Conservation (phyloP, 169 alveolate species). For the Cryptosporidium meleagridis region DNA sequence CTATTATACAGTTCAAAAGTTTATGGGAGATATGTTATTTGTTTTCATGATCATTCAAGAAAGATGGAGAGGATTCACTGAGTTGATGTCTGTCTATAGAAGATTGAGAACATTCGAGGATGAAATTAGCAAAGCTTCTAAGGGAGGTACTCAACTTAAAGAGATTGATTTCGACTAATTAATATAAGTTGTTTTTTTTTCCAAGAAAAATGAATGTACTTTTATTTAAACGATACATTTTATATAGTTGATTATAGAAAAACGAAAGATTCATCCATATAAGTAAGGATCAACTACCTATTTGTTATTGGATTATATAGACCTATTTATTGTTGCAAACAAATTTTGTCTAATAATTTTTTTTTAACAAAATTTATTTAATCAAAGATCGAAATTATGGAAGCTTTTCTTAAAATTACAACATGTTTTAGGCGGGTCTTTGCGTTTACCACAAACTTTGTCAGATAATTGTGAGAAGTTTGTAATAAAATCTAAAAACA, state of each 20-base stretch:
- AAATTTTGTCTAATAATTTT: background rate
- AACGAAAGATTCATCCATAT: too few relatives aligned
- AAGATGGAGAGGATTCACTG: slow-evolving; percentile 74
- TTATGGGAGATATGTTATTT: slow-evolving; percentile 13
- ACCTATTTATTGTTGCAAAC: background rate
- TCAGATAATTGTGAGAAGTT: background rate
- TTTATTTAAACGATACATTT: too few relatives aligned
- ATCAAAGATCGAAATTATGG: too few relatives aligned
- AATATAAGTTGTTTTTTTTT: background rate
- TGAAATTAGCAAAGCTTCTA: slow-evolving; percentile 1
- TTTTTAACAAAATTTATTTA: too few relatives aligned
- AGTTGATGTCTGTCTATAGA: slow-evolving; percentile 58
- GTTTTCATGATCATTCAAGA: slow-evolving; percentile 49
- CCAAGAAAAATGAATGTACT: background rate
- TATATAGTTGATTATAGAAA: too few relatives aligned
- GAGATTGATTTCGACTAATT: slow-evolving; percentile 53
- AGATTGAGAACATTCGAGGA: slow-evolving; percentile 26
- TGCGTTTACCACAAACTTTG: too few relatives aligned
- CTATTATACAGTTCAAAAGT: slow-evolving; percentile 25
- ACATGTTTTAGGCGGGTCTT: background rate
- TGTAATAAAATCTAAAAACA: too few relatives aligned
- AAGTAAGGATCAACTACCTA: background rate
- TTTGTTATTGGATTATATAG: background rate
- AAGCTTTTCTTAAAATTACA: too few relatives aligned
- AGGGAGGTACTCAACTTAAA: slow-evolving; percentile 1